Base-by-base conservation (phyloP, 331 rosid species). In the Cucumis variabilis region DNA sequence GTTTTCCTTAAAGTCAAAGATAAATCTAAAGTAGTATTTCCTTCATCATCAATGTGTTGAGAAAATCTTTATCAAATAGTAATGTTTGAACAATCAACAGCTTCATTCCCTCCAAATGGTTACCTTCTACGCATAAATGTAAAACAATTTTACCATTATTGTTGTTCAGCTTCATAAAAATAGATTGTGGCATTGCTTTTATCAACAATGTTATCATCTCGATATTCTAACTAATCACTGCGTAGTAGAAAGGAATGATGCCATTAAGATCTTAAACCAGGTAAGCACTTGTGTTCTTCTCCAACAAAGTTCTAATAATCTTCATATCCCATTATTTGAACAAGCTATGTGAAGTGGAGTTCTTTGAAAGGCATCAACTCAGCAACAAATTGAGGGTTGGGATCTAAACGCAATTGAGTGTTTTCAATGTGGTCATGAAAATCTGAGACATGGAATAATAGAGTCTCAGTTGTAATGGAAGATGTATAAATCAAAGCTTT, bases 341-440 rank as follows among this genome's bases (percentile, higher is more conserved):
- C n/a, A 82, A 20, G 50, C 85, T 25, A 82, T 2, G 0, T 82
- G 85, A 17, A 82, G 70, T 14, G 85, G 85, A 20, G 85, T 53
- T 7, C 51, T 48, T 30, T 28, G 85, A 44, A 15, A 10, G 48
- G 4, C 41, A 20, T 81, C 27, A 19, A 81, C 24, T 37, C 41
- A 15, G 44, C 44, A 5, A 41, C 86, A 66, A 84, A 65, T 67
- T 84, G 27, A 9, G 46, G 76, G 6, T 17, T 44, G 72, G 25
- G 68, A 19, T 79, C 48, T 16, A 80, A 53, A 53, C 53, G 84
- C 0, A 53, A 9, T 12, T 9, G 84, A 80, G 84, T 80, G 16
- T 53, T 27, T 25, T 53, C 48, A 17, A 51, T 46, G n/a, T 79
- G 24, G 10, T 46, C 68, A 9, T 25, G 17, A 5, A 25, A 51